These are phyloP conservation scores for Pleurozium schreberi DNA, from an alignment of 225 moss, liverwort and hornwort genomes.

Conservation along the genomic window DNA sequence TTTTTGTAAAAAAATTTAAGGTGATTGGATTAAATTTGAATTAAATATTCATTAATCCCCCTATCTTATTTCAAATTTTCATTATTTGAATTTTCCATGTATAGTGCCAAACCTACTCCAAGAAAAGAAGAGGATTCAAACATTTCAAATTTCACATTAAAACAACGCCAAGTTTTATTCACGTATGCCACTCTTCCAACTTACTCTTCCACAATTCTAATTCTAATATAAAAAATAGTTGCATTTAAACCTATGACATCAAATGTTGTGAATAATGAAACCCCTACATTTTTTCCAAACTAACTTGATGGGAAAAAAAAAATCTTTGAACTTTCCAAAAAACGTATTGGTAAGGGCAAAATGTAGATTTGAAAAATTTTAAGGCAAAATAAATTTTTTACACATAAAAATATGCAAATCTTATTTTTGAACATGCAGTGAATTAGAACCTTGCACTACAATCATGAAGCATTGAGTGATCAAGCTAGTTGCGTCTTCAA, in stretches of 20 bases:
- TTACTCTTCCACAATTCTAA: neutral
- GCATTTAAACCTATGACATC: neutral
- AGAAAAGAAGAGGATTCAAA: neutral
- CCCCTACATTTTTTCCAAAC: too few relatives aligned
- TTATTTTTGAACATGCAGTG: neutral
- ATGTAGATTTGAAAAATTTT: neutral
- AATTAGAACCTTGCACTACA: neutral
- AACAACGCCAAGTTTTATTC: conserved; percentile 2
- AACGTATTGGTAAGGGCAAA: neutral
- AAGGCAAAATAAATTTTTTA: too few relatives aligned
- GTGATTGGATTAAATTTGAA: too few relatives aligned
- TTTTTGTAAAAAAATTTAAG: neutral
- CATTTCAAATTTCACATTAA: neutral
- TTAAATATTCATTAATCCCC: neutral
- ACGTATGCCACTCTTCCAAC: neutral
- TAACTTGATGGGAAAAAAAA: neutral
- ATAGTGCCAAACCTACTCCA: neutral
- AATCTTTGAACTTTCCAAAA: rapidly evolving
- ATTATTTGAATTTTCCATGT: neutral
- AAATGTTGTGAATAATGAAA: neutral
- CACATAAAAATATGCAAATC: rapidly evolving
- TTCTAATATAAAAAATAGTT: too few relatives aligned
- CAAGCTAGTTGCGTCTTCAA: too few relatives aligned
- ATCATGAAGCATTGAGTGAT: neutral
- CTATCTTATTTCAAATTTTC: neutral